These are phyloP conservation scores for Aureobasidium sp. DNA, from an alignment of 2,329 filamentous ascomycete genomes.

Conservation along the genomic window DNA sequence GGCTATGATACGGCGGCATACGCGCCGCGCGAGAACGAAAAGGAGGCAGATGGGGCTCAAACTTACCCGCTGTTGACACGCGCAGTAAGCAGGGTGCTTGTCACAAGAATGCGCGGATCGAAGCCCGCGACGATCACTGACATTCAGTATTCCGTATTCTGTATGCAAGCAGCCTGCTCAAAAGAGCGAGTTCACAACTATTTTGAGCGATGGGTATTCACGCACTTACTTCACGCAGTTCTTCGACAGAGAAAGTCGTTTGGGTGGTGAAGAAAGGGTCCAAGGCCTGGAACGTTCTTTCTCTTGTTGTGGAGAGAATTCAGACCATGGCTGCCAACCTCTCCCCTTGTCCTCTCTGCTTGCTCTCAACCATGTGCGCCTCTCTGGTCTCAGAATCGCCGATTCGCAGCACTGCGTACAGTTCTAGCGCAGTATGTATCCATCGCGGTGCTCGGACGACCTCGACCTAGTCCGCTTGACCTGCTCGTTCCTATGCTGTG, in stretches of 20 bases:
- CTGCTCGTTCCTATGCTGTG: neutral
- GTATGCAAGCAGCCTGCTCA: neutral
- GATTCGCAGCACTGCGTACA: neutral
- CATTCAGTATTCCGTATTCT: neutral
- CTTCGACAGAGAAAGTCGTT: neutral
- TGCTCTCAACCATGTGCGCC: neutral
- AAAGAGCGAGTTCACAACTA: neutral
- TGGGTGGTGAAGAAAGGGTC: neutral
- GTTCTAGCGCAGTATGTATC: neutral
- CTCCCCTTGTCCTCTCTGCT: neutral
- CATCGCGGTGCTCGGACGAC: neutral
- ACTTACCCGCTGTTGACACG: too few relatives aligned
- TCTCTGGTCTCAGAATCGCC: neutral
- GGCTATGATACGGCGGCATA: neutral
- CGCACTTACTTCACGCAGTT: neutral
- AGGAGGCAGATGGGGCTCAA: neutral
- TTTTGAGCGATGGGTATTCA: neutral
- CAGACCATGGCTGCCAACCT: neutral
- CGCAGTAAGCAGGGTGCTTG: neutral
- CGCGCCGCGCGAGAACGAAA: neutral
- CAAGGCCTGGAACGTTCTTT: neutral
- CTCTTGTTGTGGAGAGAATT: neutral
- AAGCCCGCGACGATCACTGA: neutral
- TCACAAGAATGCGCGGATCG: neutral
- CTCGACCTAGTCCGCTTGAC: neutral